Percentiles rank a stretch among this genome's conserved stretches.
These are phyloP conservation scores for Argentina anserina DNA, from an alignment of 306 rosid species.

Conservation along the genomic window DNA sequence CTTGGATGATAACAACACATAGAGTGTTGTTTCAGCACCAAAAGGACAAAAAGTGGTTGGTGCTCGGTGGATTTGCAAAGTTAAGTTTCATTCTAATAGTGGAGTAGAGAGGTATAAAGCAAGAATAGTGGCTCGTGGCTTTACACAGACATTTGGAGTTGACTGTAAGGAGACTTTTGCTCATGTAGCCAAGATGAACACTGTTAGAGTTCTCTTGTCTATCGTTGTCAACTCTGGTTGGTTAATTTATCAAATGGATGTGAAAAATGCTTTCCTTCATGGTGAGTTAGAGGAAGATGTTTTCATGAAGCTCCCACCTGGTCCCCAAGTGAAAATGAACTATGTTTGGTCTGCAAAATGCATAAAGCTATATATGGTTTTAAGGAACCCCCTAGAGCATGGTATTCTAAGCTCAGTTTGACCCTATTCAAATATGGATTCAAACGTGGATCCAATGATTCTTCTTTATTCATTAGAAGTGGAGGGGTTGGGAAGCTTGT, in stretches of 20 bases:
- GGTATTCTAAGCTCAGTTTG: neutral
- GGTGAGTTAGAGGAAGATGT: conserved; percentile 1
- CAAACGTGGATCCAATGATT: neutral
- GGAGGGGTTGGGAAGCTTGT: neutral
- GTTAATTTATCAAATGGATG: too few relatives aligned
- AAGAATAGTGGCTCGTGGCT: neutral
- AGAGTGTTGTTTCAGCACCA: neutral
- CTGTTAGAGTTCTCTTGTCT: too few relatives aligned
- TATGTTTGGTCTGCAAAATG: neutral
- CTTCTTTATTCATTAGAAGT: neutral
- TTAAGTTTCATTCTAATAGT: neutral
- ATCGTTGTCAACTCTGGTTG: too few relatives aligned
- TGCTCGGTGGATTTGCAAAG: neutral
- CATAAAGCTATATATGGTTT: neutral
- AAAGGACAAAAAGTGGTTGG: neutral
- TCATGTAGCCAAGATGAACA: neutral
- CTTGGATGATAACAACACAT: neutral
- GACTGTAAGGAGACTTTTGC: neutral
- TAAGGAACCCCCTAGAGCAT: neutral
- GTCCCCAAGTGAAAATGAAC: neutral
- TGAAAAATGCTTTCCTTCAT: too few relatives aligned
- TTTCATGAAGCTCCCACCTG: neutral
- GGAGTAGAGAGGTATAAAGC: neutral
- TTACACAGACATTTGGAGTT: neutral
- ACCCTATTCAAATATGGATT: neutral